Evolutionary conservation across 257 asterid genomes (phyloP), one percentile per base, ranked within the genome.

Genomic region (Solanum commersonii): DNA sequence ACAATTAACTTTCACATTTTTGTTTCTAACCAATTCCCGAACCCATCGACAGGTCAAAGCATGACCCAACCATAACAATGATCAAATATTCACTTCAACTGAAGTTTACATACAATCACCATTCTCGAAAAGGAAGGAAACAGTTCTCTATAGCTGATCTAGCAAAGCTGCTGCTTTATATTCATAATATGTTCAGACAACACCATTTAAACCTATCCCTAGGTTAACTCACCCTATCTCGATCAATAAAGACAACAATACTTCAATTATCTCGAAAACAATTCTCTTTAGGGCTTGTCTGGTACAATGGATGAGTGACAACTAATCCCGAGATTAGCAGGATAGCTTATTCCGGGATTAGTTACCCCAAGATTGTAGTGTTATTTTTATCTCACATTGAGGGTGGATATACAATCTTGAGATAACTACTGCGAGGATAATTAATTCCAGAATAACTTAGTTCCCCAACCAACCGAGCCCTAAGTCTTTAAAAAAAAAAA

Each of bases 71-170:
- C 25, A 27, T 78, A 25, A 0, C n/a, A 78, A n/a, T 40, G 37
- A 0, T 25, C 84, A 0, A 44, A 44, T 0, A 79, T 15, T 79
- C 25, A 42, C 25, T 78, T 40, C 35, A 76, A 25, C 84, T 14
- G 59, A 77, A 14, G 85, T 44, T 27, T 44, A 44, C 4, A 13
- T 44, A 33, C 23, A 77, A 44, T 44, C 40, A 8, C 27, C 67
- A 79, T 79, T 79, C 60, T 44, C 25, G 5, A 79, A 79, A 79
- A 79, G 85, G 85, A 1, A 79, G 40, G n/a, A 44, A 79, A 44
- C 38, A 79, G 27, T 27, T 79, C 15, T 44, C 67, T 44, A 49
- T 79, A 15, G 35, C 40, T 79, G 2, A 44, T 44, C 65, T 44
- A 79, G 34, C 38, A 44, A 44, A 44, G 38, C 38, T 44, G 65